These are phyloP conservation scores for Phytophthora melonis DNA, from an alignment of 352 stramenopile species.

Conservation along the genomic window DNA sequence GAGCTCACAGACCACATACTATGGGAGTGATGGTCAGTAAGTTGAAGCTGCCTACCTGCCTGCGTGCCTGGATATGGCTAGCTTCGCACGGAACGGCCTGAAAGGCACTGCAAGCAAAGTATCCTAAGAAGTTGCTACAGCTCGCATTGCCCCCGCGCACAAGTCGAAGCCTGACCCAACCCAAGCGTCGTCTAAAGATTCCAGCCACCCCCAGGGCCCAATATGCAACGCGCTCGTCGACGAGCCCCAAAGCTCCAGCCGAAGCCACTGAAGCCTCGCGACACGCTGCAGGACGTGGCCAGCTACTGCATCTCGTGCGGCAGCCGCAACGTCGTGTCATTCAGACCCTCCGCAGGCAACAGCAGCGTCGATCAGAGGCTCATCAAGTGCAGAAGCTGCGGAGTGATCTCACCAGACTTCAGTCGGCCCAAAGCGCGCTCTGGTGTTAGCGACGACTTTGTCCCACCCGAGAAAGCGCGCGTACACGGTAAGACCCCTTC, in stretches of 20 bases:
- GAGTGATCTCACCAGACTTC: constrained; percentile 60
- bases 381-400: constrained; percentile 61
- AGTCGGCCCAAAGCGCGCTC: constrained; percentile 37
- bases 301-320: constrained; percentile 70
- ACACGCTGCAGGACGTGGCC: constrained; percentile 25
- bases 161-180: no score
- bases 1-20: no score
- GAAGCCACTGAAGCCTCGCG: constrained; percentile 19
- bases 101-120: no score
- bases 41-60: no score
- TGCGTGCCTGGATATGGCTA: no score
- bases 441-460: constrained; percentile 36
- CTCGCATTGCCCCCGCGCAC: no score
- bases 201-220: not conserved
- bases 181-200: constrained; percentile 28
- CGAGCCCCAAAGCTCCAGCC: constrained; percentile 19
- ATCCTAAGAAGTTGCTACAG: no score
- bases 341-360: constrained; percentile 11
- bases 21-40: no score
- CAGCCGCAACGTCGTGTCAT: constrained; percentile 46
- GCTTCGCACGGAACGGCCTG: no score
- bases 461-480: constrained; percentile 39
- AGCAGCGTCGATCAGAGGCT: constrained; percentile 18
- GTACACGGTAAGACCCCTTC: constrained; percentile 28
- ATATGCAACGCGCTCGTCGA: constrained; percentile 32